Evolutionary conservation across 176 grass and related monocot species (phyloP), one percentile per base, ranked within the genome.

Genomic region (Oryza coarctata): DNA sequence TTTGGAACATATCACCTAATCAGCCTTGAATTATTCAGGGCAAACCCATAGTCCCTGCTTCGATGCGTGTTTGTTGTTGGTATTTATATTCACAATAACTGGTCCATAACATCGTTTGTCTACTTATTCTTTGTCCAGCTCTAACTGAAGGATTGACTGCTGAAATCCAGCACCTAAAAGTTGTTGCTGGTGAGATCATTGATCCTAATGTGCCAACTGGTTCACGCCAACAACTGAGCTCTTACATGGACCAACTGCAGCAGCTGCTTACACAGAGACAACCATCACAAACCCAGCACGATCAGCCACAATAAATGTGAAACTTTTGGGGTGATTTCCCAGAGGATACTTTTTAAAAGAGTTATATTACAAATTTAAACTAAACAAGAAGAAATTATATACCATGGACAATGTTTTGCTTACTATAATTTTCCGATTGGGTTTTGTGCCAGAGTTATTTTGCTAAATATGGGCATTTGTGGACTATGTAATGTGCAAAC

Each of bases 101-200:
- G 50, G 50, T n/a, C 50, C 50, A n/a, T 67, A 67, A 66, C 65
- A 58, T 60, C 23, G 6, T 6, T 30, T 60, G 27, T 41, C 44
- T 78, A 28, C 31, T 57, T 71, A 43, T 82, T 61, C 23, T 76
- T 35, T 87, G 62, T 82, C 18, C 90, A 98, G 92, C 92, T 83
- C 88, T 94, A 84, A 98, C 88, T 94, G 88, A 94, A 62, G 88
- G 88, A 47, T 82, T 98, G 78, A 40, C 7, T 50, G 71, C 65
- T 9, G 88, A 94, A 79, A 78, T 93, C 30, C 84, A 89, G 36
- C 82, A 86, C 79, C 79, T 89, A 73, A 98, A 86, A 84, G 58
- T 89, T 73, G 75, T 63, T 78, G 65, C 63, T 40, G 84, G 75
- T 64, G 92, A 98, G 83, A 70, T 85, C 29, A 89, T n/a, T 40